phyloP scores from a whole-genome alignment of 257 asterid genomes.

The Solanum chilense region DNA sequence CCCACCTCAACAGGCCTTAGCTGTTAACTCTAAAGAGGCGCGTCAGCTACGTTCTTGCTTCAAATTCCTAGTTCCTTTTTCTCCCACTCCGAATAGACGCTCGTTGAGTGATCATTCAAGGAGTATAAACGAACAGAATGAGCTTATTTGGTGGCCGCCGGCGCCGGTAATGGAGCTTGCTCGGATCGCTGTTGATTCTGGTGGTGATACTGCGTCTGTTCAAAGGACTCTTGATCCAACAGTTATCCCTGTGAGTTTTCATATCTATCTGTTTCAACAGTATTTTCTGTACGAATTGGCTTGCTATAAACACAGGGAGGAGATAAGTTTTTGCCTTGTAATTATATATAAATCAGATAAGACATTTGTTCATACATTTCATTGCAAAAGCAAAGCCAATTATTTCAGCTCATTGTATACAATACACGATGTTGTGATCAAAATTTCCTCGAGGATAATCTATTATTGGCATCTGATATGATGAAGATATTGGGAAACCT shows the following conservation, averaged over 20 bases:
- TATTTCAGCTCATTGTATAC: not conserved
- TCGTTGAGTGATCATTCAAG: constrained; percentile 13
- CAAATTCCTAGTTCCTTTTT: constrained; percentile 61
- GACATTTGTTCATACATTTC: too few relatives aligned
- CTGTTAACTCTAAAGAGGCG: constrained; percentile 52
- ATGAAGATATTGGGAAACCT: too few relatives aligned
- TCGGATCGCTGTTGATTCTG: constrained; percentile 73
- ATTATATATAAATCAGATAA: too few relatives aligned
- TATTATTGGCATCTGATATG: too few relatives aligned
- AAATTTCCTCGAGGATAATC: too few relatives aligned
- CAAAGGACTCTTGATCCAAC: constrained; percentile 67
- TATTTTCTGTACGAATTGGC: not conserved
- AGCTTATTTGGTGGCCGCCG: constrained; percentile 67
- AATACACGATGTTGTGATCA: not conserved
- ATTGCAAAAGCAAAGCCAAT: not conserved
- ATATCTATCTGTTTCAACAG: not conserved
- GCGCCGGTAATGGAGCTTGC: constrained; percentile 69
- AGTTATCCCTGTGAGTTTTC: constrained; percentile 32
- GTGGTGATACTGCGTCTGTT: constrained; percentile 70
- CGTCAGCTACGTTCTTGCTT: constrained; percentile 46
- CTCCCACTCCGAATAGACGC: constrained; percentile 17
- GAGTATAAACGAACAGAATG: constrained; percentile 17
- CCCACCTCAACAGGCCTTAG: constrained; percentile 45
- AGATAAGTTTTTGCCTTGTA: too few relatives aligned
- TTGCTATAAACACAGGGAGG: too few relatives aligned